Percentiles rank a stretch among this genome's conserved stretches.
Evolutionary conservation across 2,329 filamentous ascomycete species (phyloP).

Genomic region (Elsinoe batatas): DNA sequence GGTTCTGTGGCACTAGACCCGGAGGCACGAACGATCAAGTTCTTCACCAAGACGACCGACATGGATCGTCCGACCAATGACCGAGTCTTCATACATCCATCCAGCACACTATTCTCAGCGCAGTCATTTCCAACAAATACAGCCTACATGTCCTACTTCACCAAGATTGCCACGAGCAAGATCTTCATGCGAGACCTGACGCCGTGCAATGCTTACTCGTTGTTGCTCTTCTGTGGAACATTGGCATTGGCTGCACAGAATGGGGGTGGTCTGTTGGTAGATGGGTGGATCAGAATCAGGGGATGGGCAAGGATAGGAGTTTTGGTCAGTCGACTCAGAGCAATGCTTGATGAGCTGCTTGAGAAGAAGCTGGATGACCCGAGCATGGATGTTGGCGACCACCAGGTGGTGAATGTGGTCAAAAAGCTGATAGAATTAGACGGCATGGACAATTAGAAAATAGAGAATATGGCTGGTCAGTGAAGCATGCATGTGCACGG

Average conservation of each 20-base stretch:
- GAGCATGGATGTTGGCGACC: conserved; percentile 32
- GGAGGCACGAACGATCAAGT: conserved; percentile 84
- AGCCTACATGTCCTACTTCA: conserved; percentile 80
- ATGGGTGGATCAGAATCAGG: conserved; percentile 76
- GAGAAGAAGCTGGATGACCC: conserved; percentile 72
- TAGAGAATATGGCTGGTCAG: neutral
- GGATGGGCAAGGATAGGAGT: conserved; percentile 96
- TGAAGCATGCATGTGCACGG: neutral
- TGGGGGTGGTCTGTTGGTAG: conserved; percentile 80
- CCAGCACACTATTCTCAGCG: conserved; percentile 73
- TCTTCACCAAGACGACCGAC: conserved; percentile 45
- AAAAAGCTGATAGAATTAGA: conserved; percentile 78
- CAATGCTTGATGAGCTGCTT: conserved; percentile 78
- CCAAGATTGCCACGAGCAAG: conserved; percentile 83
- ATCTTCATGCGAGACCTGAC: conserved; percentile 86
- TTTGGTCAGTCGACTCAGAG: conserved; percentile 68
- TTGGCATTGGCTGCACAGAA: conserved; percentile 72
- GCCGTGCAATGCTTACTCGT: conserved; percentile 80
- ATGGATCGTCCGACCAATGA: conserved; percentile 3
- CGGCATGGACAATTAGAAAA: conserved; percentile 40
- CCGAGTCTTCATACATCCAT: conserved; percentile 86
- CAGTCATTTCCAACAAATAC: conserved; percentile 67
- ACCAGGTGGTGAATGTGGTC: conserved; percentile 66
- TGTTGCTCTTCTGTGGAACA: conserved; percentile 78
- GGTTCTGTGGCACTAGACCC: conserved; percentile 90